A percentile compares a stretch with the other conserved stretches of the same genome.
Evolutionary conservation across 257 asterid species (phyloP).

Genomic region (Echites panduratus): DNA sequence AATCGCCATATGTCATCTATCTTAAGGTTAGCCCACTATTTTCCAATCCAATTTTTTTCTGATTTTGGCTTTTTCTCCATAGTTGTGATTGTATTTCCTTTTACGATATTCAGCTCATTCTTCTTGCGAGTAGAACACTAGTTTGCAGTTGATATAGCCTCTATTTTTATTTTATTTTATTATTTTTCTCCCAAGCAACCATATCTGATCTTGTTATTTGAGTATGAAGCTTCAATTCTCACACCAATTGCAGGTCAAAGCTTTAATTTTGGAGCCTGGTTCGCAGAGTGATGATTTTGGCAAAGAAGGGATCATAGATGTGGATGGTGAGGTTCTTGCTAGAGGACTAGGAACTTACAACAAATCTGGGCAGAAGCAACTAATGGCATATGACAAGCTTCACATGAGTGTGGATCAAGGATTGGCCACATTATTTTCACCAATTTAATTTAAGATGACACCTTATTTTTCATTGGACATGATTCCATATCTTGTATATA

Average conservation of each 20-base stretch:
- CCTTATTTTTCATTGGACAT: not conserved
- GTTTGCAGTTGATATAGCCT: too few relatives aligned
- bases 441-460: constrained; percentile 14
- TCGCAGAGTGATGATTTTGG: constrained; percentile 35
- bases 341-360: constrained; percentile 73
- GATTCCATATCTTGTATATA: not conserved
- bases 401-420: constrained; percentile 71
- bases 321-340: constrained; percentile 60
- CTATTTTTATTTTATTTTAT: too few relatives aligned
- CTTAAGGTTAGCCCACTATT: constrained; percentile 51
- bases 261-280: constrained; percentile 79
- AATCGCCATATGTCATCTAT: constrained; percentile 64
- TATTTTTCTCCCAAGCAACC: too few relatives aligned
- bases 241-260: constrained; percentile 59
- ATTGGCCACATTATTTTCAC: constrained; percentile 79
- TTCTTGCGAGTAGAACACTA: too few relatives aligned
- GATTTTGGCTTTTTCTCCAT: not conserved
- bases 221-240: constrained; percentile 12
- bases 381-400: constrained; percentile 69
- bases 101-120: not conserved
- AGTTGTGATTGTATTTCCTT: not conserved
- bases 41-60: constrained; percentile 4
- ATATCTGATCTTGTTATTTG: not conserved
- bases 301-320: constrained; percentile 38
- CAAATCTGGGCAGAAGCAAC: constrained; percentile 52